Evolutionary conservation across 768 basidiomycete genomes (phyloP), one percentile per base, ranked within the genome.

Genomic region (Thelephora ganbajun): DNA sequence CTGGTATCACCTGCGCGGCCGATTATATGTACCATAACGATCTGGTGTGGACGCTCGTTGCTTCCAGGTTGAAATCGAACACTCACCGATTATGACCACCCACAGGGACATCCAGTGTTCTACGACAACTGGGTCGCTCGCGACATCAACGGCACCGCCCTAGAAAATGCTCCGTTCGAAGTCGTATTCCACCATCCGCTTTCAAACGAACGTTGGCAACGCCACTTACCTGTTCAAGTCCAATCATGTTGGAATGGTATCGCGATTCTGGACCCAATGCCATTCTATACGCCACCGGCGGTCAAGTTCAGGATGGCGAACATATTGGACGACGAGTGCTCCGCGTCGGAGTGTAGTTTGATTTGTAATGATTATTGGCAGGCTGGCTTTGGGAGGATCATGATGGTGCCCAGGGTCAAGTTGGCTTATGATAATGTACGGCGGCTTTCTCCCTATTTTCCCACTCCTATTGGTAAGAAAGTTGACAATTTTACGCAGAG

Each of bases 21-120:
- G 94, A 99, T 61, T 99, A 99, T 68, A 98, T 99, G 91, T 99
- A 87, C 67, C 96, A 99, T 67, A 79, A 92, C 26, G 92, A 94
- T 43, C 85, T 97, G 53, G 84, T 79, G 54, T 56, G 79, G 72
- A 6, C 4, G 14, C 42, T 35, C 20, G 34, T 35, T 11, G 4
- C 13, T 37, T 23, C 12, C 12, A 44, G 22, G 19, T 37, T 49
- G 6, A 22, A 11, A 35, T 35, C 26, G 33, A 18, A n/a, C 16
- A 22, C 26, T 52, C 30, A 34, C 6, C 22, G 33, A 3, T 50
- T 19, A 48, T 33, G 13, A 43, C 13, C 23, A 9, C 47, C 3
- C 2, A 6, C 45, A 77, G 77, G 76, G 79, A 12, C 72, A 89
- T 0, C 94, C 94, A 1, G 93, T 97, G 14, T 98, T 98, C 63